Conservation (phyloP, 345 rosid genomes). For the Eucalyptus brandiana region DNA sequence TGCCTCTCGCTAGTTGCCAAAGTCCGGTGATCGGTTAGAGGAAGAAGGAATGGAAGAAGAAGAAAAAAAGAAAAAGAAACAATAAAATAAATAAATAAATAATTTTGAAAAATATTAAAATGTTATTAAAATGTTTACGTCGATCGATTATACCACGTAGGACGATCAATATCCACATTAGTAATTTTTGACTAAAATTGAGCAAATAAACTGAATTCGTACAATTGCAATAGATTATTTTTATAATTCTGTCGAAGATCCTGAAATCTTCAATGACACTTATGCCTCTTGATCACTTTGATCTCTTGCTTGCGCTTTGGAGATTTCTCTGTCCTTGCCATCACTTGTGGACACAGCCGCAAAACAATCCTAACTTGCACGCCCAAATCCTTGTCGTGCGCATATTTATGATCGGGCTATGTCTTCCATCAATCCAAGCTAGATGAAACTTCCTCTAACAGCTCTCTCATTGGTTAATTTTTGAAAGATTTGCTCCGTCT, state of each 20-base stretch:
- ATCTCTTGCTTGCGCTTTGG: neutral
- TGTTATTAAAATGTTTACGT: no score
- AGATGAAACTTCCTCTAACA: neutral
- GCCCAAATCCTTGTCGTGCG: neutral
- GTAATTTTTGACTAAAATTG: rapidly evolving
- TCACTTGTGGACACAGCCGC: neutral
- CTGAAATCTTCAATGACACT: neutral
- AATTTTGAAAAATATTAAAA: no score
- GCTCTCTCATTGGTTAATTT: neutral
- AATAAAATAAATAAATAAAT: no score
- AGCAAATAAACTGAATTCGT: rapidly evolving
- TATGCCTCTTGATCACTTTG: neutral
- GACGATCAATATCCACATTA: rapidly evolving
- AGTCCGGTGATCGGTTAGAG: rapidly evolving
- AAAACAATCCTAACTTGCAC: neutral
- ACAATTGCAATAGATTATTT: rapidly evolving
- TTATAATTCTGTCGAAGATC: neutral
- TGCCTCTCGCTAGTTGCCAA: rapidly evolving
- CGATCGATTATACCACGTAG: rapidly evolving
- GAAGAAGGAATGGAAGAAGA: neutral
- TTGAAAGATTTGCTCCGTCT: neutral
- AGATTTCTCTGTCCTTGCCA: neutral
- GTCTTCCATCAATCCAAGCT: neutral
- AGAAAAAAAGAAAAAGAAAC: no score
- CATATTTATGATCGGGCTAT: neutral